Evolutionary conservation across 208 protist species (phyloP).

Genomic region (Blechomonas ayalai): DNA sequence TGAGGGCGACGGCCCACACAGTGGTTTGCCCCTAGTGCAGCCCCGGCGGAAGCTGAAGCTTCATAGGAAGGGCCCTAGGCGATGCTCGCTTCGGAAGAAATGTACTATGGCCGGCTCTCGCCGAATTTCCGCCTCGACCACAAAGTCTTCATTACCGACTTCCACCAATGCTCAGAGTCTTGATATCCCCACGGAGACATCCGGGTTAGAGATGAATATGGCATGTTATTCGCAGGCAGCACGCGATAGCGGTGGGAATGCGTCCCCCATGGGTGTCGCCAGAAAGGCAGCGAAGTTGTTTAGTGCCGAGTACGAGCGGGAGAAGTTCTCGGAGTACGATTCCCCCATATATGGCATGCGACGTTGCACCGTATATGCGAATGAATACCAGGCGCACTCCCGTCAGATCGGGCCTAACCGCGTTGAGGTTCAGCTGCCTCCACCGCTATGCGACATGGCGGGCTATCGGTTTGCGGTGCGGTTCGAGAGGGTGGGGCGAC

Average conservation of each 20-base stretch:
- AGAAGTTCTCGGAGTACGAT: constrained; percentile 1
- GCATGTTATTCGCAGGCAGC: no score
- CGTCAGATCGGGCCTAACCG: constrained; percentile 21
- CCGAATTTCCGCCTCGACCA: no score
- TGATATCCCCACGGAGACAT: no score
- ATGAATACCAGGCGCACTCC: constrained; percentile 12
- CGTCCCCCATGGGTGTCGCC: constrained; percentile 1
- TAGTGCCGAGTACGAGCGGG: constrained; percentile 10
- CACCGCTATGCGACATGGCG: constrained; percentile 10
- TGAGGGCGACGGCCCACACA: neutral
- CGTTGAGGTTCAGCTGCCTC: constrained; percentile 26
- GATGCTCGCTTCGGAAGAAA: no score
- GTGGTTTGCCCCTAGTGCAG: neutral
- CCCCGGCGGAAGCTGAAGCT: neutral
- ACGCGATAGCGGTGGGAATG: neutral
- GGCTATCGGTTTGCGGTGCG: constrained; percentile 12
- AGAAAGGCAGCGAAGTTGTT: constrained; percentile 12
- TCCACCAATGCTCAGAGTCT: no score
- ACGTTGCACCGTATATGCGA: constrained; percentile 20
- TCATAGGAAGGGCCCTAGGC: no score
- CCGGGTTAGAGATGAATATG: no score
- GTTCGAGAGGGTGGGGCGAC: neutral
- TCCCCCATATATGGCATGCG: constrained; percentile 21
- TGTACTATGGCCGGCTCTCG: no score
- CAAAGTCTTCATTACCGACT: no score